Evolutionary conservation across 2,329 filamentous ascomycete species (phyloP).

Genomic region (Arthrobotrys sphaeroides): DNA sequence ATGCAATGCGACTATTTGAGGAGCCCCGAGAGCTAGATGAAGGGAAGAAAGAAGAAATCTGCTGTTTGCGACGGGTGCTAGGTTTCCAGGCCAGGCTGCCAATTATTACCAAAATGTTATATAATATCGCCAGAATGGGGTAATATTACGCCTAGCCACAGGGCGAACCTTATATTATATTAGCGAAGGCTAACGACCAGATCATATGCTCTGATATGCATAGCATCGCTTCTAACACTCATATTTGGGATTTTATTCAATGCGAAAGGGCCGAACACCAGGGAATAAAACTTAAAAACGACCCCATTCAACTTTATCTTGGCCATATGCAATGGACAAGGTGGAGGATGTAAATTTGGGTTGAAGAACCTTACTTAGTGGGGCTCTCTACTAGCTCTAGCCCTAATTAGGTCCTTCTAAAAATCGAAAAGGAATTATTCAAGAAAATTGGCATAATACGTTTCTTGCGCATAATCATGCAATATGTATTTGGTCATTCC

Average conservation of each 20-base stretch:
- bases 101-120: background rate
- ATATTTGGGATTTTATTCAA: background rate
- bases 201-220: background rate
- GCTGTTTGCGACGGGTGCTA: background rate
- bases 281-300: background rate
- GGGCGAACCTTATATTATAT: background rate
- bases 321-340: background rate
- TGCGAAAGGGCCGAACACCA: background rate
- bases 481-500: background rate
- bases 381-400: background rate
- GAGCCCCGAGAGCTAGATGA: background rate
- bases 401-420: background rate
- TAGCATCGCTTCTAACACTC: background rate
- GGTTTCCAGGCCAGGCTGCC: background rate
- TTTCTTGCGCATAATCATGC: background rate
- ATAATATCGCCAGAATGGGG: too few species aligned
- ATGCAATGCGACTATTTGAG: background rate
- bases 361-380: background rate
- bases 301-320: background rate
- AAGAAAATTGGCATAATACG: background rate
- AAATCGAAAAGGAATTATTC: conserved; percentile 5
- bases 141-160: background rate
- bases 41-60: background rate
- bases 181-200: background rate
- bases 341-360: background rate